These are phyloP conservation scores for Apiospora marii DNA, from an alignment of 2,329 filamentous ascomycete genomes.

Conservation along the genomic window DNA sequence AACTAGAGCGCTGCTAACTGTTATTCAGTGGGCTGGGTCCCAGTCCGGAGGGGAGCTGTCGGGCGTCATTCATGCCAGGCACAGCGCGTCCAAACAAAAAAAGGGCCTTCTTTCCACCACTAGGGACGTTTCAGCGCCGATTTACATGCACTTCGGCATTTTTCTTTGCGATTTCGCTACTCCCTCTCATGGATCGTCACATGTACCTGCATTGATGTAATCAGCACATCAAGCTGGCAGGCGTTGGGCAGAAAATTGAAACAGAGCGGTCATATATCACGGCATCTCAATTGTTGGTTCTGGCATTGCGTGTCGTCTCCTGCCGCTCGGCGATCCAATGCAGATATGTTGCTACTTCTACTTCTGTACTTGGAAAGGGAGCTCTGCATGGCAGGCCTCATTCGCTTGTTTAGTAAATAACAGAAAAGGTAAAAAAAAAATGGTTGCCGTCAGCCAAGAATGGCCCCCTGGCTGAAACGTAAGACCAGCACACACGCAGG, in stretches of 20 bases:
- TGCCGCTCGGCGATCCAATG: not conserved
- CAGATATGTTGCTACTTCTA: not conserved
- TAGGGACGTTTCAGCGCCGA: not conserved
- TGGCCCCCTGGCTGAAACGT: not conserved
- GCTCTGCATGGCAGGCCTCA: not conserved
- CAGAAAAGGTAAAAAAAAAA: not conserved
- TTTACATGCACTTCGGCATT: not conserved
- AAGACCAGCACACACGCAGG: conserved; percentile 1
- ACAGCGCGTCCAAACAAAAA: not conserved
- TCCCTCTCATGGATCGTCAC: not conserved
- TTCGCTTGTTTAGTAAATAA: not conserved
- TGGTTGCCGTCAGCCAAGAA: conserved; percentile 1
- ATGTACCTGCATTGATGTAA: not conserved
- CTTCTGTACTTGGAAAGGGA: not conserved
- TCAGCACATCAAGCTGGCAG: not conserved
- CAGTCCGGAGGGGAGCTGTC: not conserved
- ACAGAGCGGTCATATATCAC: not conserved
- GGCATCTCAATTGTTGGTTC: not conserved
- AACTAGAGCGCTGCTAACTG: not conserved
- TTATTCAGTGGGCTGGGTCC: not conserved
- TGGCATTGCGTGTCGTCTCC: not conserved
- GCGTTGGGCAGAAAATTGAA: not conserved
- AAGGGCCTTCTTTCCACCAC: not conserved
- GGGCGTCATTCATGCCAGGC: not conserved
- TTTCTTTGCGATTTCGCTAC: not conserved